A percentile compares a stretch with the other conserved stretches of the same genome.
phyloP scores from a whole-genome alignment of 2,329 filamentous ascomycete genomes.

The Periconia digitata region DNA sequence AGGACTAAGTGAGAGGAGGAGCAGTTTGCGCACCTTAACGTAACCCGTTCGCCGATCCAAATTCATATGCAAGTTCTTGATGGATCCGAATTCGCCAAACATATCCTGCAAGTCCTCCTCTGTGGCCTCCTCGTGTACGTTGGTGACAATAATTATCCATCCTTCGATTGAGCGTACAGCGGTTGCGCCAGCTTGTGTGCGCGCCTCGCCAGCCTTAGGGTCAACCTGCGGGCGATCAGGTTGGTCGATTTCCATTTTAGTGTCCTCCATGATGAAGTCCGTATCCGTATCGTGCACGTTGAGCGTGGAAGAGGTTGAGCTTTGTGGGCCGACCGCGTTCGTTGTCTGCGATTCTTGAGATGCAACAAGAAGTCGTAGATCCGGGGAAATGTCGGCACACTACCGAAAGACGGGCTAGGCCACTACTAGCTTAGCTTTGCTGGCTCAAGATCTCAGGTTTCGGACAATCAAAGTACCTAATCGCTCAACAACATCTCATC shows the following conservation, averaged over 20 bases:
- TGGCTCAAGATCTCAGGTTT: too few species aligned
- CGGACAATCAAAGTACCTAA: too few species aligned
- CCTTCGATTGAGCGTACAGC: constrained; percentile 86
- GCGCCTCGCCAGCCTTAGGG: constrained; percentile 64
- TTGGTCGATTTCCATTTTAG: constrained; percentile 49
- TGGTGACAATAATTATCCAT: constrained; percentile 85
- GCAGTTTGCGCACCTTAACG: constrained; percentile 65
- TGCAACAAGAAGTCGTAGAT: too few species aligned
- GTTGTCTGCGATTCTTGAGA: neutral
- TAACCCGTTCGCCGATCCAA: constrained; percentile 81
- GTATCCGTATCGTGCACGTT: neutral
- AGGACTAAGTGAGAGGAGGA: neutral
- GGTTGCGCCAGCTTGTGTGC: constrained; percentile 71
- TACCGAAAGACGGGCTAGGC: neutral
- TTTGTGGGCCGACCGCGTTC: neutral
- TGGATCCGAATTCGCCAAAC: constrained; percentile 82
- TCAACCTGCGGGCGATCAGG: constrained; percentile 44
- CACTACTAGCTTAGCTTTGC: neutral
- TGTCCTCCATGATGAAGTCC: constrained; percentile 45
- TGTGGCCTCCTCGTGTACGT: constrained; percentile 83
- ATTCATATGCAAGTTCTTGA: constrained; percentile 85
- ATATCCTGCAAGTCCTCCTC: constrained; percentile 80
- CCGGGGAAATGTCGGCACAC: neutral
- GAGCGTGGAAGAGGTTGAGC: neutral
- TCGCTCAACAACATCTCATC: too few species aligned